Conservation (phyloP, 139 green algal species). For the Volvox reticuliferus region DNA sequence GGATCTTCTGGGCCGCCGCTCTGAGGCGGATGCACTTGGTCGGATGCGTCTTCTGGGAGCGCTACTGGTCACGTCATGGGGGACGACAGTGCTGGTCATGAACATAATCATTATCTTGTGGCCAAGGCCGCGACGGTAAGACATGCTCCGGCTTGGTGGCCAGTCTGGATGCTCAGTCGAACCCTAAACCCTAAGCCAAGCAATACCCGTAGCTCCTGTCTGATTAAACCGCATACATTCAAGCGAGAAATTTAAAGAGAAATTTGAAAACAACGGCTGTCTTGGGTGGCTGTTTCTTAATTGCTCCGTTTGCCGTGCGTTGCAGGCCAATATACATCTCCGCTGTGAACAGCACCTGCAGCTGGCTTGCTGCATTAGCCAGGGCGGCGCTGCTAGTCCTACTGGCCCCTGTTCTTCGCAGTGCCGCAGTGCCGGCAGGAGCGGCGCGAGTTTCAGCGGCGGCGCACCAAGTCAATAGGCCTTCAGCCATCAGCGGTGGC, state of each 20-base stretch:
- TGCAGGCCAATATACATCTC: background rate
- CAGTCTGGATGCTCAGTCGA: background rate
- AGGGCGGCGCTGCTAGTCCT: background rate
- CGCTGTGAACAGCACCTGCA: background rate
- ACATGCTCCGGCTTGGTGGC: background rate
- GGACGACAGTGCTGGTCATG: background rate
- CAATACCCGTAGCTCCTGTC: no score
- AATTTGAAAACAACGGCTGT: no score
- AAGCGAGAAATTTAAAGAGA: no score
- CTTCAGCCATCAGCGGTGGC: background rate
- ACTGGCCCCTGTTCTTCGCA: background rate
- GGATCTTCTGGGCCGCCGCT: background rate
- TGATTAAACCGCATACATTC: no score
- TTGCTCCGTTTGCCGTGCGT: no score
- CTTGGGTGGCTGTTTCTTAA: no score
- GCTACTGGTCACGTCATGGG: slow-evolving; percentile 34
- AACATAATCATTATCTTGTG: slow-evolving; percentile 20
- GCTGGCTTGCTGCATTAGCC: background rate
- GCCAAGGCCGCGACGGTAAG: background rate
- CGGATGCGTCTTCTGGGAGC: slow-evolving; percentile 16
- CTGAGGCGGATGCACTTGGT: background rate
- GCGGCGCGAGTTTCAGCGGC: no score
- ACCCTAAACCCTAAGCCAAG: no score
- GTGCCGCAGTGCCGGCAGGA: no score
- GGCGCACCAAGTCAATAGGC: no score